Evolutionary conservation across 805 yeast genomes (phyloP).

Genomic region (Maudiozyma turicensis): DNA sequence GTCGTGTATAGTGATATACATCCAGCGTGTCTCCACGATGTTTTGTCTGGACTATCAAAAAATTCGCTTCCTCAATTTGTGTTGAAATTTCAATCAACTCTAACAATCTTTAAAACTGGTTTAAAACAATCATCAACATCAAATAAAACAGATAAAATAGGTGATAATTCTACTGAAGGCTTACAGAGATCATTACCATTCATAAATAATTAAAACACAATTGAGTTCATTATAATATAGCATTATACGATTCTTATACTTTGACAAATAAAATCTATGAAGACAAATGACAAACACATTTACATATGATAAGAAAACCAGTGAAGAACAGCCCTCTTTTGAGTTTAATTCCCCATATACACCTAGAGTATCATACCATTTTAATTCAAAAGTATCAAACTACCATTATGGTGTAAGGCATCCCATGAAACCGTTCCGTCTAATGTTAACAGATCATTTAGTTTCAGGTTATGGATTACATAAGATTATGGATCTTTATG

Average conservation of each 20-base stretch:
- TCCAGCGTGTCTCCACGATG: too few species aligned
- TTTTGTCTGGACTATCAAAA: too few species aligned
- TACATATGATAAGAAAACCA: constrained; percentile 34
- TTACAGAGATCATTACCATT: too few species aligned
- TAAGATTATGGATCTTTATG: constrained; percentile 81
- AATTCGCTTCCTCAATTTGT: too few species aligned
- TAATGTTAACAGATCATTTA: constrained; percentile 88
- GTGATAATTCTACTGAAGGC: too few species aligned
- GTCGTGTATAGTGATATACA: too few species aligned
- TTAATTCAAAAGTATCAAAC: constrained; percentile 66
- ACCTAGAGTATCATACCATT: constrained; percentile 77
- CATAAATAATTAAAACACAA: too few species aligned
- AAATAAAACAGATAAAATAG: too few species aligned
- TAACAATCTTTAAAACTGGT: too few species aligned
- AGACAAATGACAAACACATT: constrained; percentile 28
- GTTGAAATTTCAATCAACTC: too few species aligned
- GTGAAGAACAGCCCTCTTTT: constrained; percentile 36
- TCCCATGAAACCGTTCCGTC: constrained; percentile 97
- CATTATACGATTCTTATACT: not conserved
- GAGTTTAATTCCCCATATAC: constrained; percentile 37
- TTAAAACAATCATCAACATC: too few species aligned
- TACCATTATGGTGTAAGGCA: constrained; percentile 90
- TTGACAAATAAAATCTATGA: not conserved
- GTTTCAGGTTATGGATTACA: constrained; percentile 78
- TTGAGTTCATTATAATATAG: too few species aligned